These are phyloP conservation scores for Yamadazyma diddensiae DNA, from an alignment of 1,139 yeast genomes.

Conservation along the genomic window DNA sequence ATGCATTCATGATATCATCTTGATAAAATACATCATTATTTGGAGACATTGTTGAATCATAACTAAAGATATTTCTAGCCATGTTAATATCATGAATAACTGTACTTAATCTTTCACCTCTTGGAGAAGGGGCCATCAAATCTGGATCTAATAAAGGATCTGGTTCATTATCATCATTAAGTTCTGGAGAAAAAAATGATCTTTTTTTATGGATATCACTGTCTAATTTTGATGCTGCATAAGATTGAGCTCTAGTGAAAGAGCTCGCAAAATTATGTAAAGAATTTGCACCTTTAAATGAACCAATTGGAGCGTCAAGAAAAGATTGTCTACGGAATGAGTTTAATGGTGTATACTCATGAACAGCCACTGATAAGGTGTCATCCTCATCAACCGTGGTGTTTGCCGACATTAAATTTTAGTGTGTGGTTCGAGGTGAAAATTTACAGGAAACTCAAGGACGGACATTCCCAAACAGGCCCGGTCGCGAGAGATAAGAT, in stretches of 20 bases:
- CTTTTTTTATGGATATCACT: constrained; percentile 42
- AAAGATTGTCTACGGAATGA: constrained; percentile 26
- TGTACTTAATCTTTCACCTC: constrained; percentile 64
- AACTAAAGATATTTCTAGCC: constrained; percentile 26
- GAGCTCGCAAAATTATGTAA: constrained; percentile 48
- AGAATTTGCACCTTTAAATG: constrained; percentile 47
- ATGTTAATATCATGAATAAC: constrained; percentile 38
- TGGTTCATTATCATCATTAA: constrained; percentile 15
- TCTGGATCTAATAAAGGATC: constrained; percentile 66
- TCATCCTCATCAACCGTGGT: constrained; percentile 6
- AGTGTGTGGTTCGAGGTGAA: no score
- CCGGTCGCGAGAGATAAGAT: neutral
- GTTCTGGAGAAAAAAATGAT: constrained; percentile 32
- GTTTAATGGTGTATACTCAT: constrained; percentile 20
- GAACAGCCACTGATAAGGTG: constrained; percentile 1
- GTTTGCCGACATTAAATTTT: neutral
- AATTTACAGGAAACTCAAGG: no score
- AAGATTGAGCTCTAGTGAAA: constrained; percentile 46
- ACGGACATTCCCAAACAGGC: neutral
- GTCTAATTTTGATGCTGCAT: constrained; percentile 44
- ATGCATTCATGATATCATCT: constrained; percentile 34
- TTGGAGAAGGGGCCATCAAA: constrained; percentile 61
- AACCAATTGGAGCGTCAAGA: constrained; percentile 42
- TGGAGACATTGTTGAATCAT: constrained; percentile 11
- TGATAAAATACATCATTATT: constrained; percentile 39